Evolutionary conservation across 768 basidiomycete species (phyloP).

Genomic region (Arthromyces matolae): DNA sequence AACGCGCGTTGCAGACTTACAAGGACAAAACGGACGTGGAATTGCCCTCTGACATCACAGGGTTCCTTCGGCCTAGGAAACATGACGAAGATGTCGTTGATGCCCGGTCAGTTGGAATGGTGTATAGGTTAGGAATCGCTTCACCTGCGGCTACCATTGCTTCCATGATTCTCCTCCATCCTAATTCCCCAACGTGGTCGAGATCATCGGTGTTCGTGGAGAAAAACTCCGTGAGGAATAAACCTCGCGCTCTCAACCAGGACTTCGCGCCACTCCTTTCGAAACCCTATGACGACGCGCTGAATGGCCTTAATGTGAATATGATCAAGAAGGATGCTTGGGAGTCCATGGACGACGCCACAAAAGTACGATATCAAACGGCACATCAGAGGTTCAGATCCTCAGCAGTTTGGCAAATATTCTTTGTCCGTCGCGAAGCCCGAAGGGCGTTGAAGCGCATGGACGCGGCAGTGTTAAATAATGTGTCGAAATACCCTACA

Average conservation of each 20-base stretch:
- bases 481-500: background rate
- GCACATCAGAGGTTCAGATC: background rate
- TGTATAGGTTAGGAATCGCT: background rate
- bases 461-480: background rate
- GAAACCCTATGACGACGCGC: background rate
- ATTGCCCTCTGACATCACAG: background rate
- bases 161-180: background rate
- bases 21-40: background rate
- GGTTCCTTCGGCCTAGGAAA: background rate
- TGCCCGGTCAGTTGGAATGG: background rate
- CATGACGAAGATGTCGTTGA: background rate
- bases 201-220: background rate
- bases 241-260: background rate
- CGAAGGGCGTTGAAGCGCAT: constrained; percentile 2
- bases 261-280: background rate
- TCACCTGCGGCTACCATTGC: background rate
- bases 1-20: background rate
- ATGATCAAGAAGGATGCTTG: background rate
- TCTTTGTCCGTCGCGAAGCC: background rate
- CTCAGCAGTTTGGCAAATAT: constrained; percentile 11
- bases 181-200: background rate
- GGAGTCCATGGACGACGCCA: background rate
- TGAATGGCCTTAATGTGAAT: background rate
- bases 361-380: background rate
- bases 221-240: background rate